phyloP scores from a whole-genome alignment of 768 basidiomycete genomes.

The Agrocybe pediades region DNA sequence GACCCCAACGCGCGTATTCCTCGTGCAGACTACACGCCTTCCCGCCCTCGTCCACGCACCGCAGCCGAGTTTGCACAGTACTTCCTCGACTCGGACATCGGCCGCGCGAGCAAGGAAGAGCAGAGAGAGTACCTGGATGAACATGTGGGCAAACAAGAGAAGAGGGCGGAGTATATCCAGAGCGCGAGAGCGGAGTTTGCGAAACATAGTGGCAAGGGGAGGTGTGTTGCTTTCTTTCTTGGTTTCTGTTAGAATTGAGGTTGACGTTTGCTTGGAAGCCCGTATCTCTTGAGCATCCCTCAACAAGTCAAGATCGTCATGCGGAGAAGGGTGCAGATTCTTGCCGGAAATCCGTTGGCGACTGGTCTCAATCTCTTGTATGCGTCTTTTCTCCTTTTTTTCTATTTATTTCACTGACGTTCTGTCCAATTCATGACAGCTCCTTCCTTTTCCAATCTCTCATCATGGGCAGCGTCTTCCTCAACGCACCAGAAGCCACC shows the following conservation, averaged over 20 bases:
- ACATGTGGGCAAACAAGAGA: slow-evolving; percentile 45
- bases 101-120: slow-evolving; percentile 43
- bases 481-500: slow-evolving; percentile 54
- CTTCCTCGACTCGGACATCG: slow-evolving; percentile 42
- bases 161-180: slow-evolving; percentile 41
- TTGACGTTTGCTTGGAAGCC: slow-evolving; percentile 25
- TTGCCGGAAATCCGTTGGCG: slow-evolving; percentile 38
- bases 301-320: slow-evolving; percentile 49
- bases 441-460: slow-evolving; percentile 52
- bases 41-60: slow-evolving; percentile 46
- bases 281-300: slow-evolving; percentile 43
- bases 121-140: slow-evolving; percentile 44
- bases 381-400: slow-evolving; percentile 13
- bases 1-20: slow-evolving; percentile 61
- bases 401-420: not conserved
- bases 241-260: not conserved
- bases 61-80: slow-evolving; percentile 58
- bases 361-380: slow-evolving; percentile 32
- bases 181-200: slow-evolving; percentile 56
- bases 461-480: slow-evolving; percentile 68
- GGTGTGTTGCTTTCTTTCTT: slow-evolving; percentile 19
- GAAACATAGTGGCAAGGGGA: slow-evolving; percentile 37
- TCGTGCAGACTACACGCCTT: slow-evolving; percentile 40
- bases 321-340: slow-evolving; percentile 43
- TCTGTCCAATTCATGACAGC: slow-evolving; percentile 26